These are phyloP conservation scores for Leucocoprinus birnbaumii DNA, from an alignment of 768 basidiomycete genomes.

Conservation along the genomic window DNA sequence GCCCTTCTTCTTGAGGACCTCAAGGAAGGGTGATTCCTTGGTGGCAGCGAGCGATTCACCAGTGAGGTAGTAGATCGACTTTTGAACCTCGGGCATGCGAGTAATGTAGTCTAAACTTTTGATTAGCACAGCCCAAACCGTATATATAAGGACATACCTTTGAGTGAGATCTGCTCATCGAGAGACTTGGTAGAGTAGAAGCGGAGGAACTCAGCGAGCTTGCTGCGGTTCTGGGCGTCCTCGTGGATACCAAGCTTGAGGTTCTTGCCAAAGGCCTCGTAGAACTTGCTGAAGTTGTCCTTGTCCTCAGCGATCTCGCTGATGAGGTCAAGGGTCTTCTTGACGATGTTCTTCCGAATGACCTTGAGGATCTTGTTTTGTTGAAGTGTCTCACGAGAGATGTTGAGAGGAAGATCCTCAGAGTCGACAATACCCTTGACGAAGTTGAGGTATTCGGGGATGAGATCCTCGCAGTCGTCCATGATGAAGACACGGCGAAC, in stretches of 20 bases:
- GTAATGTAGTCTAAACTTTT: conserved; percentile 85
- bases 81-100: conserved; percentile 98
- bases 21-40: conserved; percentile 96
- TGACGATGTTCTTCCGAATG: conserved; percentile 98
- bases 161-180: conserved; percentile 91
- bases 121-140: not conserved
- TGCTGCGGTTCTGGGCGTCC: conserved; percentile 97
- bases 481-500: conserved; percentile 99
- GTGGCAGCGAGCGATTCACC: conserved; percentile 93
- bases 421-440: conserved; percentile 99
- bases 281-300: conserved; percentile 97
- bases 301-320: conserved; percentile 98
- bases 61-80: conserved; percentile 98
- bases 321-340: conserved; percentile 95
- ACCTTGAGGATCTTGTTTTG: conserved; percentile 99
- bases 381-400: conserved; percentile 99
- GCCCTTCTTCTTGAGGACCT: conserved; percentile 99
- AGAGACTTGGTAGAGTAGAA: conserved; percentile 94
- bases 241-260: conserved; percentile 99
- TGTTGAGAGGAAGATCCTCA: conserved; percentile 99
- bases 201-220: conserved; percentile 98
- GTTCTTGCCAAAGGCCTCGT: conserved; percentile 99
- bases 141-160: conserved; percentile 49
- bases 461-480: conserved; percentile 99
- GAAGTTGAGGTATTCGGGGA: conserved; percentile 99